phyloP scores from a whole-genome alignment of 768 basidiomycete genomes.

The Panaeolus cyanescens region DNA sequence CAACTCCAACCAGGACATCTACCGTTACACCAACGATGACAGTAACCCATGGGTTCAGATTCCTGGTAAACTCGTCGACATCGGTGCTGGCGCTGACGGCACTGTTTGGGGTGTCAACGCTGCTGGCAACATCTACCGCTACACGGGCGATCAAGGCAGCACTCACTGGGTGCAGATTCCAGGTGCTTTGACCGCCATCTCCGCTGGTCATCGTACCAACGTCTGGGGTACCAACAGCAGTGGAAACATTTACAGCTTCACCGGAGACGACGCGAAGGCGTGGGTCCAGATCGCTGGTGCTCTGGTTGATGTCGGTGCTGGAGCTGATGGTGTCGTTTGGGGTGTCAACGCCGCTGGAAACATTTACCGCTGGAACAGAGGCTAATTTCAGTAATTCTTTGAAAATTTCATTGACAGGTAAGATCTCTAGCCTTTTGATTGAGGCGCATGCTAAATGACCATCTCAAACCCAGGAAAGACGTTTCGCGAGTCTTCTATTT shows the following conservation, averaged over 20 bases:
- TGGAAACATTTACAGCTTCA: conserved; percentile 6
- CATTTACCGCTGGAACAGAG: conserved; percentile 10
- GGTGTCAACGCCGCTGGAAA: conserved; percentile 5
- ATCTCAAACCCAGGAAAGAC: too few relatives aligned
- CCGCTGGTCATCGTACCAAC: conserved; percentile 8
- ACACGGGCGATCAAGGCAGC: conserved; percentile 10
- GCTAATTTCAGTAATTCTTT: not conserved
- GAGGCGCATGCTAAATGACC: not conserved
- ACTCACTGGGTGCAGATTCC: conserved; percentile 9
- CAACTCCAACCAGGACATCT: conserved; percentile 3
- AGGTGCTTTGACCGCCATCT: conserved; percentile 8
- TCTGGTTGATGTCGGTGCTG: conserved; percentile 9
- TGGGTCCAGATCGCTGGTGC: conserved; percentile 7
- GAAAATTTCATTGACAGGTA: not conserved
- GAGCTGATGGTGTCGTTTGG: conserved; percentile 10
- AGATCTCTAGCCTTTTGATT: not conserved
- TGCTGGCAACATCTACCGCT: conserved; percentile 4
- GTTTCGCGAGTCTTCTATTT: too few relatives aligned
- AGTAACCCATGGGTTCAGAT: conserved; percentile 9
- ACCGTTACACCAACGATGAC: conserved; percentile 7
- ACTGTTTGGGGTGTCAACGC: conserved; percentile 10
- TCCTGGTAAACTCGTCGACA: conserved; percentile 7
- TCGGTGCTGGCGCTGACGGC: conserved; percentile 8
- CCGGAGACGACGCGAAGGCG: conserved; percentile 7
- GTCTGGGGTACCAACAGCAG: conserved; percentile 11